Base-by-base conservation (phyloP, 495 filamentous ascomycete species). In the Aspergillus haitiensis region DNA sequence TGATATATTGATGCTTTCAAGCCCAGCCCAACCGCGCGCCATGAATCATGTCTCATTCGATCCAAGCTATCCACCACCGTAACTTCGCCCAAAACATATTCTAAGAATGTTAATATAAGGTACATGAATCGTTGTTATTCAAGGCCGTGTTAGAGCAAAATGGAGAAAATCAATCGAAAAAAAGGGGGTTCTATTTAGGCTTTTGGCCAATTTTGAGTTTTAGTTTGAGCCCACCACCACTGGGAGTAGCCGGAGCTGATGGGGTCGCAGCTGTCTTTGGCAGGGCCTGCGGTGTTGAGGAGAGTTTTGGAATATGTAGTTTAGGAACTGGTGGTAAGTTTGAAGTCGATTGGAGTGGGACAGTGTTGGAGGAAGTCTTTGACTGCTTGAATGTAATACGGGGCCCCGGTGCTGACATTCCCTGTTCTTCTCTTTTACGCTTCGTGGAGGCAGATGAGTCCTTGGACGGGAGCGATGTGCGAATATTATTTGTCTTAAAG, bases 381-480 rank as follows among this genome's bases (percentile, higher is more conserved):
- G 72, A 69, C 60, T 75, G 71, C 58, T 80, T 80, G 68, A 80
- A 80, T 27, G 75, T 78, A 56, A 80, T 77, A 0, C 75, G 69
- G 21, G 75, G 72, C 36, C 64, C 69, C n/a, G 77, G 75, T 1
- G 70, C 66, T 31, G 68, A 68, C 67, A 75, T 75, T 18, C 60
- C 70, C 9, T 65, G 67, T 2, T 80, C 77, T 21, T 80, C 77
- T 55, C 77, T 70, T 65, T 80, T 80, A 56, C 77, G 75, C 58
- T 79, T 79, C 45, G 64, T 44, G 13, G 66, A 46, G 13, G 65
- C 42, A 40, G 35, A 15, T 31, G 67, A 42, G 37, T 74, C 74
- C 55, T 75, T 76, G 5, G 70, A 64, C 0, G 73, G 67, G 27
- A 76, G 64, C 12, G 64, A 70, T 40, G 70, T 73, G 13, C 75